A percentile compares a stretch with the other conserved stretches of the same genome.
phyloP scores from a whole-genome alignment of 352 stramenopile species.

The Globisporangium nodosum region DNA sequence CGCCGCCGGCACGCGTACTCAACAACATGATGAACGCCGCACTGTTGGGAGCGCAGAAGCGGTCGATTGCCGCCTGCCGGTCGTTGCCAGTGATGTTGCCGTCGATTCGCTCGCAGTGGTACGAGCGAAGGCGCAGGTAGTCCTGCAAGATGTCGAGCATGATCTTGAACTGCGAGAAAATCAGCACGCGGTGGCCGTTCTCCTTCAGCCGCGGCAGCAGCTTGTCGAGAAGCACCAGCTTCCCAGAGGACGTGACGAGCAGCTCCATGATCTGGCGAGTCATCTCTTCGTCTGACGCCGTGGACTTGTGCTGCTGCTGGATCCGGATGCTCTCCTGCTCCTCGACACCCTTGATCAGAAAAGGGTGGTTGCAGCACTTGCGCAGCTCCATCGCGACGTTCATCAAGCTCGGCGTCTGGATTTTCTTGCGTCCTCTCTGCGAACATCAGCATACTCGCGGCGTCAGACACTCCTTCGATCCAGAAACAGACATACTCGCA shows the following conservation, averaged over 20 bases:
- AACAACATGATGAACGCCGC: constrained; percentile 96
- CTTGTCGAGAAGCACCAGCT: constrained; percentile 99
- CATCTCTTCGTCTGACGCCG: constrained; percentile 46
- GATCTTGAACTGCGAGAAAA: constrained; percentile 99
- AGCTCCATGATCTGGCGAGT: constrained; percentile 72
- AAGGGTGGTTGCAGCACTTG: constrained; percentile 95
- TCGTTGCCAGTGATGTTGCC: constrained; percentile 96
- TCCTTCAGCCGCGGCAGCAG: constrained; percentile 94
- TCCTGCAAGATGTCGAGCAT: constrained; percentile 99
- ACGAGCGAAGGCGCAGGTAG: constrained; percentile 90
- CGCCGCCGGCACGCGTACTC: constrained; percentile 96
- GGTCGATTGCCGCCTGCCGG: constrained; percentile 92
- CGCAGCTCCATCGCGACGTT: constrained; percentile 93
- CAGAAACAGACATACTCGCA: neutral
- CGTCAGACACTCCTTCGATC: neutral
- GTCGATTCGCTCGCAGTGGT: constrained; percentile 97
- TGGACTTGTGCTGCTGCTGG: constrained; percentile 47
- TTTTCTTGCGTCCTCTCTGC: constrained; percentile 1
- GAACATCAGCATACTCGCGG: neutral
- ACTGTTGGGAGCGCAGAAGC: constrained; percentile 71
- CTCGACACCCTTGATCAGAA: constrained; percentile 88
- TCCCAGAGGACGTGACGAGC: constrained; percentile 94
- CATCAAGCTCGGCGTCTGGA: constrained; percentile 79
- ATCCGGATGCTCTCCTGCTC: constrained; percentile 67
- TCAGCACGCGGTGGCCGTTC: constrained; percentile 95